phyloP scores from a whole-genome alignment of 192 early-diverging fungal genomes.

The Backusella parvicylindrica region DNA sequence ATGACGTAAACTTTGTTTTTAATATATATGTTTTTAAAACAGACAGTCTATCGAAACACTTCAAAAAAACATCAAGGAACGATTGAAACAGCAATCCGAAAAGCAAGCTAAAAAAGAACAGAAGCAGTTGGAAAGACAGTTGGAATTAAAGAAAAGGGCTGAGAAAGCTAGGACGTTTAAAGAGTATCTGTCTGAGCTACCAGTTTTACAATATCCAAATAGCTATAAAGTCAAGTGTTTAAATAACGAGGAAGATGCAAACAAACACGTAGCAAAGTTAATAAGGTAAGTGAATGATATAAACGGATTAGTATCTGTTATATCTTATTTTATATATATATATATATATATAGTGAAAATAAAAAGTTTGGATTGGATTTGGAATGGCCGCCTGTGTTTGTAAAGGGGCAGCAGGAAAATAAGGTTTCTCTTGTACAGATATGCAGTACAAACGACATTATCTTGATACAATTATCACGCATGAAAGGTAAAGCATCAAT shows the following conservation, averaged over 20 bases:
- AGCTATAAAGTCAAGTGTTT: slow-evolving; percentile 1
- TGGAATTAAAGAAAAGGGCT: neutral
- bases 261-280: neutral
- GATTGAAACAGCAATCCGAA: neutral
- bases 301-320: no score
- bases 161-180: neutral
- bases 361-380: slow-evolving; percentile 29
- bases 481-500: slow-evolving; percentile 19
- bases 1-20: neutral
- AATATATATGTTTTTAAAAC: neutral
- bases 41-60: neutral
- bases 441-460: slow-evolving; percentile 11
- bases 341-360: neutral
- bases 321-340: neutral
- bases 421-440: slow-evolving; percentile 29
- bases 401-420: slow-evolving; percentile 19
- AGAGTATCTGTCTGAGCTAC: neutral
- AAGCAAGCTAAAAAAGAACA: neutral
- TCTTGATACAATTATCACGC: slow-evolving; percentile 21
- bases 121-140: neutral
- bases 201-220: neutral
- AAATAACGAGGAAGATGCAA: neutral
- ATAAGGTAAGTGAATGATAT: neutral
- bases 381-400: slow-evolving; percentile 32
- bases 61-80: no score